Evolutionary conservation across 352 stramenopile species (phyloP).

Genomic region (Pythium aquatile): DNA sequence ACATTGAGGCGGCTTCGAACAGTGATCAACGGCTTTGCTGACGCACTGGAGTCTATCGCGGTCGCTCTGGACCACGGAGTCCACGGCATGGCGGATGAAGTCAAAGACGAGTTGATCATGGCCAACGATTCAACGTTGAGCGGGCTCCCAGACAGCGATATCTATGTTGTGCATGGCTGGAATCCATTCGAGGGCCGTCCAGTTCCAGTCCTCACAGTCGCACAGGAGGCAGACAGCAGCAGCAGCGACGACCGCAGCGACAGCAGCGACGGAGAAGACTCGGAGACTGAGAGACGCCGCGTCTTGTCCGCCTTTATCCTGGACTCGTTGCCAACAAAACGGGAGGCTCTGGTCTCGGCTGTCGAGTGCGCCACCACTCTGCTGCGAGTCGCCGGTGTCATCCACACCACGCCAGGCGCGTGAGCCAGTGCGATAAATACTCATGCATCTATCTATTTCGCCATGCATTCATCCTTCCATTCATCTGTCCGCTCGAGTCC

Average conservation of each 20-base stretch:
- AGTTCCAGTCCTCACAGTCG: slow-evolving; percentile 24
- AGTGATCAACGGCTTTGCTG: slow-evolving; percentile 15
- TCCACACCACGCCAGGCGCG: slow-evolving; percentile 12
- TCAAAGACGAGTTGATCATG: slow-evolving; percentile 29
- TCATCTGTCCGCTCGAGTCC: slow-evolving; percentile 30
- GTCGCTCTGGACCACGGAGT: slow-evolving; percentile 20
- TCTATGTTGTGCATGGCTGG: slow-evolving; percentile 42
- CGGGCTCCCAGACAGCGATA: neutral
- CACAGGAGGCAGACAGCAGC: slow-evolving; percentile 1
- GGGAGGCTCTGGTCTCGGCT: slow-evolving; percentile 38
- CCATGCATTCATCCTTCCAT: neutral
- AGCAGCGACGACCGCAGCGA: neutral
- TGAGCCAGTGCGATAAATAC: neutral
- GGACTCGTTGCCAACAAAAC: slow-evolving; percentile 43
- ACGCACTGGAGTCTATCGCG: slow-evolving; percentile 17
- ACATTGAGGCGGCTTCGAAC: slow-evolving; percentile 8
- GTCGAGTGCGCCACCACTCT: slow-evolving; percentile 47
- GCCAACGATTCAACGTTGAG: slow-evolving; percentile 31
- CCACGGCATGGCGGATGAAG: slow-evolving; percentile 13
- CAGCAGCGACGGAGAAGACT: slow-evolving; percentile 8
- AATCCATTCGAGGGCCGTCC: slow-evolving; percentile 20
- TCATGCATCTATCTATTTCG: slow-evolving; percentile 3
- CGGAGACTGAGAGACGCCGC: slow-evolving; percentile 20
- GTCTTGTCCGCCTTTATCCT: slow-evolving; percentile 39
- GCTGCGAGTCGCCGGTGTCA: slow-evolving; percentile 37